These are phyloP conservation scores for Penicillium canescens DNA, from an alignment of 495 filamentous ascomycete species.

Conservation along the genomic window DNA sequence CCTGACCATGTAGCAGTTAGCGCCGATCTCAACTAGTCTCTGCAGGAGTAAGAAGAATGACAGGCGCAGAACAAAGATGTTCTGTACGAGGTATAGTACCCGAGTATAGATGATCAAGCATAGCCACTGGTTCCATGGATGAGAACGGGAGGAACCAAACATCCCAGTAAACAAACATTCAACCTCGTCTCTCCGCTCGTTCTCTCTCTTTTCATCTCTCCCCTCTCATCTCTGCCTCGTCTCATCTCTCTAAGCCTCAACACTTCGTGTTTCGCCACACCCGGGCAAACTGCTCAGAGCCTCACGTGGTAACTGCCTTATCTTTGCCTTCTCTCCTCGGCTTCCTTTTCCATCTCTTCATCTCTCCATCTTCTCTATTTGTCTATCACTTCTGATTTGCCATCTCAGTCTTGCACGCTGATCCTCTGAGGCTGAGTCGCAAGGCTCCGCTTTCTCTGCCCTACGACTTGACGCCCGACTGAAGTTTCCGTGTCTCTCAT, in stretches of 20 bases:
- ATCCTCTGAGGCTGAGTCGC: constrained; percentile 6
- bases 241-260: neutral
- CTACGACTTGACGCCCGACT: constrained; percentile 3
- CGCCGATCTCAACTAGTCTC: constrained; percentile 2
- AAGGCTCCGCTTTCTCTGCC: constrained; percentile 4
- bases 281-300: neutral
- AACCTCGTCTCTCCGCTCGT: constrained; percentile 8
- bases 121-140: too few relatives aligned
- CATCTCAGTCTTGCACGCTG: neutral
- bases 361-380: neutral
- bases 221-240: neutral
- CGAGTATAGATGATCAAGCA: too few relatives aligned
- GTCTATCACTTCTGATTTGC: neutral
- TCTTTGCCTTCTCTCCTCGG: neutral
- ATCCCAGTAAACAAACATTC: neutral
- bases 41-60: too few relatives aligned
- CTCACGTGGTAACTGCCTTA: neutral
- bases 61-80: too few relatives aligned
- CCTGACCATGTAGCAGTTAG: neutral
- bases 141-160: neutral
- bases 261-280: neutral
- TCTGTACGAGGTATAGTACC: too few relatives aligned
- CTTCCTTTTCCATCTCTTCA: neutral
- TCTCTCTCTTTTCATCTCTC: constrained; percentile 3
- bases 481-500: constrained; percentile 8